phyloP scores from a whole-genome alignment of 495 filamentous ascomycete genomes.

The Penicillium diatomitis region DNA sequence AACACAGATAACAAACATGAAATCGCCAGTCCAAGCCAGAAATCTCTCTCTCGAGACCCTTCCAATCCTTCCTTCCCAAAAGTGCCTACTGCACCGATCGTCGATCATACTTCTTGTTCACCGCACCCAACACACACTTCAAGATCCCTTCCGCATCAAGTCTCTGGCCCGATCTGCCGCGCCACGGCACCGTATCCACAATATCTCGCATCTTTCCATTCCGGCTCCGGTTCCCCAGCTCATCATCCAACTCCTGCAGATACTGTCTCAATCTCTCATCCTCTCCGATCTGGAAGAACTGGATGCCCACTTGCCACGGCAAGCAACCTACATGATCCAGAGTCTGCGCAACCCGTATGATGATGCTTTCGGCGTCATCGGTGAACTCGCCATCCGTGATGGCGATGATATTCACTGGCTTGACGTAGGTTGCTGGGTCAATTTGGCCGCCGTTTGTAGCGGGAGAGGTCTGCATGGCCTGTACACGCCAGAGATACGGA shows the following conservation, averaged over 20 bases:
- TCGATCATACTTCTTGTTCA: slow-evolving; percentile 41
- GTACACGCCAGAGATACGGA: slow-evolving; percentile 50
- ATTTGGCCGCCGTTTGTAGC: slow-evolving; percentile 20
- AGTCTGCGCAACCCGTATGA: slow-evolving; percentile 56
- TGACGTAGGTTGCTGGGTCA: slow-evolving; percentile 30
- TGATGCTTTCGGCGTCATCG: slow-evolving; percentile 69
- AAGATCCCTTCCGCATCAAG: slow-evolving; percentile 63
- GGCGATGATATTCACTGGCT: slow-evolving; percentile 87
- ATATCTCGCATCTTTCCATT: slow-evolving; percentile 66
- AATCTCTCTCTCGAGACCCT: too few species aligned
- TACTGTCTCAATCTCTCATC: slow-evolving; percentile 55
- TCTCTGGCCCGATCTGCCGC: slow-evolving; percentile 26
- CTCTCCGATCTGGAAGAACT: slow-evolving; percentile 93
- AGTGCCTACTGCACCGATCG: slow-evolving; percentile 2
- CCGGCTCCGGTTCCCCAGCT: slow-evolving; percentile 42
- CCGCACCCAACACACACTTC: slow-evolving; percentile 73
- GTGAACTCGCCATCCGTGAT: slow-evolving; percentile 84
- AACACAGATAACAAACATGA: too few species aligned
- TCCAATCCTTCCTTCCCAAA: not conserved
- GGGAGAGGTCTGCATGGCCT: slow-evolving; percentile 32
- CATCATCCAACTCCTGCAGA: slow-evolving; percentile 72
- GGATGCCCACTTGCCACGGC: slow-evolving; percentile 83
- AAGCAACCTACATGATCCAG: slow-evolving; percentile 53
- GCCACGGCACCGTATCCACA: slow-evolving; percentile 85
- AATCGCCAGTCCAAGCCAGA: too few species aligned